Evolutionary conservation across 202 grass and related monocot genomes (phyloP), one percentile per base, ranked within the genome.

Genomic region (Alloteropsis angusta): DNA sequence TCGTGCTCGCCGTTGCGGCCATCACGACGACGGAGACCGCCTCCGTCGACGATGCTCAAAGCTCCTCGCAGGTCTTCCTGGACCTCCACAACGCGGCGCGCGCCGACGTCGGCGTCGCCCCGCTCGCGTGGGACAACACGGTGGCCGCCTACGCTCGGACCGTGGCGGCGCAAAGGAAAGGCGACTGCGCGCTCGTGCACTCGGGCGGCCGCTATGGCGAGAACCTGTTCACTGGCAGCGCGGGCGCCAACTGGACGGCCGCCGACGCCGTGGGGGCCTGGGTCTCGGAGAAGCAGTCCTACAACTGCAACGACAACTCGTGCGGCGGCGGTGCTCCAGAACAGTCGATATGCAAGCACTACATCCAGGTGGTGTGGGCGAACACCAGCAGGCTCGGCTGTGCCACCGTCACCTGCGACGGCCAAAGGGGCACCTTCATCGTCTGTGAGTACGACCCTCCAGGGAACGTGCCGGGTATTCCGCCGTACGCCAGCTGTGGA

Each of bases 141-240:
- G 69, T 93, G 64, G 65, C 66, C 34, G 35, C 77, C 0, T 88
- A 92, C 39, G 83, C 83, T 8, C 46, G 39, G 45, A 36, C 8
- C 19, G 82, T 75, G 63, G 83, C 90, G 7, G 70, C 66, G 15
- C 1, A n/a, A 6, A 50, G 77, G 60, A 74, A 28, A 4, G 45
- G 14, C 45, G 65, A 89, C 71, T 93, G 90, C 80, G 0, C 4
- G 2, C 72, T 89, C 46, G 13, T 14, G 54, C 87, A 62, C 60
- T 93, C 84, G 14, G 34, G 16, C 1, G 90, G 90, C 5, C 28
- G 71, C 34, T 87, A 93, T 43, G 80, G 86, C 1, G 86, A 87
- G 80, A 93, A 85, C 83, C 5, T 92, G 5, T 88, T 92, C 68
- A 42, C 59, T 77, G 89, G 85, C 4, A 83, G n/a, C 34, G 49